phyloP scores from a whole-genome alignment of 306 rosid species.

The Astragalus membranaceus region DNA sequence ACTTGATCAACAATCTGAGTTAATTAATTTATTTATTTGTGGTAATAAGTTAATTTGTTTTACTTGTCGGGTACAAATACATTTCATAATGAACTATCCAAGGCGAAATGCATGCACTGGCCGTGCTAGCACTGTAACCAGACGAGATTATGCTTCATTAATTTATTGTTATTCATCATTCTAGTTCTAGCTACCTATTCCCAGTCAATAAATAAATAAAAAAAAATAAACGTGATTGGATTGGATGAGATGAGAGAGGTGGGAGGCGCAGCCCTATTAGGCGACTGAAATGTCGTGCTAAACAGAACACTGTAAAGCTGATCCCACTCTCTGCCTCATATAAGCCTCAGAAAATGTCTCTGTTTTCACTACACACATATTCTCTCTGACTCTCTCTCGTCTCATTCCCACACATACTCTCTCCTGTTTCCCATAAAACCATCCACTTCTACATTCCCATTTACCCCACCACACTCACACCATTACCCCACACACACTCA shows the following conservation, averaged over 20 bases:
- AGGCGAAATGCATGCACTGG: conserved; percentile 19
- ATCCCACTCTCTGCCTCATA: conserved; percentile 43
- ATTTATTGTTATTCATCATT: background rate
- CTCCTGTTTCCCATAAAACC: conserved; percentile 34
- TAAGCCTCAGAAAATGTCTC: conserved; percentile 53
- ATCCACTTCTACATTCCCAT: conserved; percentile 13
- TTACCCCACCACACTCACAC: background rate
- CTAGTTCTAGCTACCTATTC: background rate
- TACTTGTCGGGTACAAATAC: background rate
- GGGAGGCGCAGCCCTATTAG: conserved; percentile 31
- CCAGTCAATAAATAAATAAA: background rate
- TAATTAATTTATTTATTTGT: background rate
- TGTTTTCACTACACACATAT: conserved; percentile 21
- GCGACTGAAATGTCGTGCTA: conserved; percentile 71
- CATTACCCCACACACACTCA: background rate
- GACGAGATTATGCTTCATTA: background rate
- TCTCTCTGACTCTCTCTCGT: conserved; percentile 16
- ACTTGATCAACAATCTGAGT: background rate
- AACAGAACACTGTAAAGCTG: conserved; percentile 71
- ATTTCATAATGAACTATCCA: background rate
- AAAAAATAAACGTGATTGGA: background rate
- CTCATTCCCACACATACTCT: background rate
- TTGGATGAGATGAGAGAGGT: background rate
- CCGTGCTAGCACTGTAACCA: background rate
- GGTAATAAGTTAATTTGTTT: background rate